These are phyloP conservation scores for Blastocladiella britannica DNA, from an alignment of 192 early-diverging fungal genomes.

Conservation along the genomic window DNA sequence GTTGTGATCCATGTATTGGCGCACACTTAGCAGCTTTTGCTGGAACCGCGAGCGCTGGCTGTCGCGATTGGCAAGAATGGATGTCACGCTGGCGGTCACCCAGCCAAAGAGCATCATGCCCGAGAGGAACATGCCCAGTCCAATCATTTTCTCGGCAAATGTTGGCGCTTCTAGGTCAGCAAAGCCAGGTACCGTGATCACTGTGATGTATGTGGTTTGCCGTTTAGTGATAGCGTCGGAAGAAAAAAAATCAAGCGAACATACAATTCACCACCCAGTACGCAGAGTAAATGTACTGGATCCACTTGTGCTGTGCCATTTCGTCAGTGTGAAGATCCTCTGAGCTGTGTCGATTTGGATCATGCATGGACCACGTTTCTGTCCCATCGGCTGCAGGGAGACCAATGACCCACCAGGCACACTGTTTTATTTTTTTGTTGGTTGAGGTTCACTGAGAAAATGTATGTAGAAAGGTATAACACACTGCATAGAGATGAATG, in stretches of 20 bases:
- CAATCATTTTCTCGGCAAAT: not conserved
- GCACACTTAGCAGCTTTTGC: constrained; percentile 4
- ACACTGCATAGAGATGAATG: not conserved
- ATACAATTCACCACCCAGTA: not conserved
- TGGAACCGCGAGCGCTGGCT: constrained; percentile 5
- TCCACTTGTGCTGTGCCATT: not conserved
- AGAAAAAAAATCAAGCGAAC: too few species aligned
- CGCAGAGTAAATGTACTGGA: not conserved
- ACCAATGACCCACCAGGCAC: not conserved
- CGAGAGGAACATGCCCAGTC: not conserved
- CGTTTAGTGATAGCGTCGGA: too few species aligned
- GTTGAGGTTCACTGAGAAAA: too few species aligned
- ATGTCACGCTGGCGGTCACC: not conserved
- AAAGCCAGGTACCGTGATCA: not conserved
- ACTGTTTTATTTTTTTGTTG: too few species aligned
- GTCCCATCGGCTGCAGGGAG: not conserved
- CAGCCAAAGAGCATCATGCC: not conserved
- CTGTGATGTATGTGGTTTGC: too few species aligned
- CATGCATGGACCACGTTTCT: not conserved
- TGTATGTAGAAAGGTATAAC: too few species aligned
- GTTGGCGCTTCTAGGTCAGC: not conserved
- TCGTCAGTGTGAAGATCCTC: not conserved
- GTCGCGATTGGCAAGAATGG: constrained; percentile 5
- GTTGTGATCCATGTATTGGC: constrained; percentile 5
- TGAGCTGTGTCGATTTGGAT: not conserved